Base-by-base conservation (phyloP, 2,329 filamentous ascomycete genomes). In the Exophiala bonariae region DNA sequence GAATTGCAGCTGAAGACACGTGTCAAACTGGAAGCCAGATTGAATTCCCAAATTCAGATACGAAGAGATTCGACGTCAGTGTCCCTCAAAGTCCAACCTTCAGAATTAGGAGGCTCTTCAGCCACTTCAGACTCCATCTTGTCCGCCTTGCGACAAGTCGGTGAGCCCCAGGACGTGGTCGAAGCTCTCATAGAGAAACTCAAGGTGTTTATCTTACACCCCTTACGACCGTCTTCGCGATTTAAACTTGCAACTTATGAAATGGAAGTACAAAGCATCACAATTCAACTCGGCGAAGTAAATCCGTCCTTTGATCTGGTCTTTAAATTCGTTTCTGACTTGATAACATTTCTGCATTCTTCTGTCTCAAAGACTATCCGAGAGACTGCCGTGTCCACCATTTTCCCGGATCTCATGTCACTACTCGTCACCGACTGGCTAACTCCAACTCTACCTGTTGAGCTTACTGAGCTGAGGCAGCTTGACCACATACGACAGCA, bases 401-500 rank as follows among this genome's bases (percentile, higher is more conserved):
- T 96, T 63, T 80, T 96, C 65, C 83, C 83, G 0, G 75, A 79
- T 31, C 67, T 96, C 8, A 77, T 85, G 7, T 76, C 81, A 4
- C 80, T 81, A 17, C 75, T 96, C 9, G 84, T 89, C 32, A 78
- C 78, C 3, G 74, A 78, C 3, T 95, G 89, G 85, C 77, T 99
- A 6, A 81, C 87, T 23, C 77, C 82, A 11, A 81, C 83, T 1
- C 84, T 99, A 0, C 92, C 93, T 1, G 74, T 85, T 2, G 85
- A 87, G 0, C 73, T 96, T 9, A 74, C 79, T 9, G 83, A 85
- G 9, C 83, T 96, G 66, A 73, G 75, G 7, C 73, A 72, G 2
- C 96, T 96, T 60, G 83, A 95, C 59, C 71, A 73, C 2, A 79
- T 83, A 5, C 77, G 95, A n/a, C 75, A 79, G 31, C 73, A 79